phyloP scores from a whole-genome alignment of 2,329 filamentous ascomycete species.

The Tolypocladium inflatum region DNA sequence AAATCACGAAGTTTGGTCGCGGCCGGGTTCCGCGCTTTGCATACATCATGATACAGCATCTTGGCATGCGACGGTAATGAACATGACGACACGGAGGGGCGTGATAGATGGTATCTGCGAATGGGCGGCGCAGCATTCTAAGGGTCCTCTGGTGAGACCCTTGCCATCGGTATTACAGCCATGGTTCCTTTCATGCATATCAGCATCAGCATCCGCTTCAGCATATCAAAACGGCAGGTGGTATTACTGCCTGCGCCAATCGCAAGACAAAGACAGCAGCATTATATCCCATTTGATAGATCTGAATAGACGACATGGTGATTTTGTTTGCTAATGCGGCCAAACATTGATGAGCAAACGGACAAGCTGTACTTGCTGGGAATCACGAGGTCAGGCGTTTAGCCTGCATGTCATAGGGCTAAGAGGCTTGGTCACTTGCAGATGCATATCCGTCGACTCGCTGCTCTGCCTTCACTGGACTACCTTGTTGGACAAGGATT shows the following conservation, averaged over 20 bases:
- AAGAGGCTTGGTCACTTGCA: background rate
- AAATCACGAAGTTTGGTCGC: conserved; percentile 48
- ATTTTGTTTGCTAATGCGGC: background rate
- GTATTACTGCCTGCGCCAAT: background rate
- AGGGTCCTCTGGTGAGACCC: background rate
- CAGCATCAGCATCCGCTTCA: background rate
- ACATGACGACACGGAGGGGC: background rate
- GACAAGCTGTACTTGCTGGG: background rate
- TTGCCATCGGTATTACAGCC: background rate
- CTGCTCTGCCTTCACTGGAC: background rate
- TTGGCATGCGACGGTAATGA: background rate
- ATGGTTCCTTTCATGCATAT: background rate
- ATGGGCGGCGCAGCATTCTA: background rate
- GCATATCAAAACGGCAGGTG: background rate
- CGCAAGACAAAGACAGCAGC: background rate
- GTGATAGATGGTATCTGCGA: background rate
- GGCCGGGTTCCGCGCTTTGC: conserved; percentile 43
- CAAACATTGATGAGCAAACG: background rate
- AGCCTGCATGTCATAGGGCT: background rate
- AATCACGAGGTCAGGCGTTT: background rate
- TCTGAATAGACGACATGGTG: background rate
- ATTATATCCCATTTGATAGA: background rate
- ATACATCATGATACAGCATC: conserved; percentile 13
- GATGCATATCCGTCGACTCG: background rate
- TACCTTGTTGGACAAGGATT: background rate